A percentile compares a stretch with the other conserved stretches of the same genome.
phyloP scores from a whole-genome alignment of 2,329 filamentous ascomycete genomes.

The Anisogramma anomala region DNA sequence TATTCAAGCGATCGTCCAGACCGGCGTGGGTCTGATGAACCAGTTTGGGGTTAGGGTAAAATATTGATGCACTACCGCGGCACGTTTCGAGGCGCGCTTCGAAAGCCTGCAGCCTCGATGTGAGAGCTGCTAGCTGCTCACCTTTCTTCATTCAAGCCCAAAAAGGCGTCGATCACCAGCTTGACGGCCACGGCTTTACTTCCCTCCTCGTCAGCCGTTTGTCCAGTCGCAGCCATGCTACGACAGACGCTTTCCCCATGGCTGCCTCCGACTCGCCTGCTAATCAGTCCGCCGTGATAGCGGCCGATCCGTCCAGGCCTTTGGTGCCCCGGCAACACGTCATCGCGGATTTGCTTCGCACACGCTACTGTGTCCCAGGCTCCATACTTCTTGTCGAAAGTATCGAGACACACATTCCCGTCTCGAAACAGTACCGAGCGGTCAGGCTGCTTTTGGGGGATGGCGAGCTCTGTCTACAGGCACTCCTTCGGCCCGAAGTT shows the following conservation, averaged over 20 bases:
- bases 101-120: neutral
- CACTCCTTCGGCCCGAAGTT: slow-evolving; percentile 33
- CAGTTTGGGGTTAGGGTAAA: neutral
- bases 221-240: slow-evolving; percentile 5
- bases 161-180: too few relatives aligned
- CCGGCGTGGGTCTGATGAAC: neutral
- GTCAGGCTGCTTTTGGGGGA: slow-evolving; percentile 40
- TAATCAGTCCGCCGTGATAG: slow-evolving; percentile 15
- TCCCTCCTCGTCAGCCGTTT: neutral
- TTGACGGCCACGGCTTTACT: neutral
- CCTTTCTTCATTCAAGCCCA: too few relatives aligned
- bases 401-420: slow-evolving; percentile 13
- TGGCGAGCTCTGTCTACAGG: slow-evolving; percentile 43
- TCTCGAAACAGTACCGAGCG: slow-evolving; percentile 27
- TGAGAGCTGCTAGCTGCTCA: too few relatives aligned
- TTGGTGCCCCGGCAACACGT: slow-evolving; percentile 28
- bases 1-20: neutral
- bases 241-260: slow-evolving; percentile 1
- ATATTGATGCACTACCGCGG: too few relatives aligned
- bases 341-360: slow-evolving; percentile 37
- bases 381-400: slow-evolving; percentile 37
- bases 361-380: slow-evolving; percentile 33
- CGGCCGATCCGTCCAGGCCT: slow-evolving; percentile 17
- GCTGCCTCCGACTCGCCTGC: neutral
- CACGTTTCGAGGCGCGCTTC: neutral